phyloP scores from a whole-genome alignment of 73 alveolate species.

The Tetrahymena malaccensis region DNA sequence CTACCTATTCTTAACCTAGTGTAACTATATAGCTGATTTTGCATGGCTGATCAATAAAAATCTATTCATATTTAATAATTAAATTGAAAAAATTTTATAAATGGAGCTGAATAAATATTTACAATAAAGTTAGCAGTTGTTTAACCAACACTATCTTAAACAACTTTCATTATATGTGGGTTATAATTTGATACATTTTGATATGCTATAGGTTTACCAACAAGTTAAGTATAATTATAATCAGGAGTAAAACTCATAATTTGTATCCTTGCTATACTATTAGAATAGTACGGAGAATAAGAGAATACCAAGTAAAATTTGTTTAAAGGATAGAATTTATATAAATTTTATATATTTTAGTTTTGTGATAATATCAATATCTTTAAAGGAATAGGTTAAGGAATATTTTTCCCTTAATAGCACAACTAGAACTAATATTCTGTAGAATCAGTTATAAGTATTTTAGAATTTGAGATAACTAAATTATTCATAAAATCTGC shows the following conservation, averaged over 20 bases:
- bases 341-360: not conserved
- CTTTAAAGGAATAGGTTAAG: not conserved
- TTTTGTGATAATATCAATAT: not conserved
- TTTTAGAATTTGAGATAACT: not conserved
- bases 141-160: not conserved
- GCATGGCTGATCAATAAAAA: not conserved
- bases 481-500: not conserved
- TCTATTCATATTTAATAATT: not conserved
- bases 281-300: not conserved
- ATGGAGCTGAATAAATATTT: not conserved
- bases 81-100: not conserved
- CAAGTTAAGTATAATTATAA: not conserved
- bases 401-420: not conserved
- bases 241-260: not conserved
- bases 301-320: not conserved
- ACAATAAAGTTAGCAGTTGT: not conserved
- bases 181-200: not conserved
- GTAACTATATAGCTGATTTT: not conserved
- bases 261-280: not conserved
- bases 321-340: not conserved
- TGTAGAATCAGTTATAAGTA: not conserved
- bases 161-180: not conserved
- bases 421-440: not conserved
- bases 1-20: not conserved
- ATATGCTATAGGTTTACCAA: not conserved